Conservation (phyloP, 441 rosid species). For the Arabidopsis lyrata region DNA sequence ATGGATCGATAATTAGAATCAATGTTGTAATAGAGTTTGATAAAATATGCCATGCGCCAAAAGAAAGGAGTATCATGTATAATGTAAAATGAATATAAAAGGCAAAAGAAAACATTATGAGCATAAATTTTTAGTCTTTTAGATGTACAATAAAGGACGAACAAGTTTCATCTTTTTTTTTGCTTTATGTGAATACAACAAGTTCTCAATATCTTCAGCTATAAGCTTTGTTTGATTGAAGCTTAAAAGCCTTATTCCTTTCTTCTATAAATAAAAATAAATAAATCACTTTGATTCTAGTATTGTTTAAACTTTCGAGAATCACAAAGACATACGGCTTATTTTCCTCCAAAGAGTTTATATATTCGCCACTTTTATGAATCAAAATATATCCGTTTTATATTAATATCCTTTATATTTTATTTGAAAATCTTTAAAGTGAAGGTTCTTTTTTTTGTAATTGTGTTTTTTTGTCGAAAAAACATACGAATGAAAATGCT, state of each 20-base stretch:
- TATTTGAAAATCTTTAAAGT: no score
- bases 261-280: constrained; percentile 10
- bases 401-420: neutral
- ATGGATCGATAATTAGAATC: constrained; percentile 25
- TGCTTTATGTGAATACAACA: constrained; percentile 32
- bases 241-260: constrained; percentile 45
- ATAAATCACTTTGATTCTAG: constrained; percentile 25
- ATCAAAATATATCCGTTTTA: constrained; percentile 25
- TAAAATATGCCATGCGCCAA: constrained; percentile 38
- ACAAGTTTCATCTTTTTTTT: constrained; percentile 38
- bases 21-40: constrained; percentile 32
- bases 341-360: constrained; percentile 35
- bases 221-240: constrained; percentile 44
- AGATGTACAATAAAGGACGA: constrained; percentile 49
- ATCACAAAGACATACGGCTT: constrained; percentile 43
- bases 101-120: constrained; percentile 40
- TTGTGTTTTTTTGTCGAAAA: no score
- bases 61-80: constrained; percentile 30
- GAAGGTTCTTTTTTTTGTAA: no score
- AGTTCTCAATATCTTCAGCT: constrained; percentile 36
- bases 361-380: constrained; percentile 31
- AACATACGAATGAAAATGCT: no score
- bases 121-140: constrained; percentile 35
- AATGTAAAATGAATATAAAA: constrained; percentile 36
- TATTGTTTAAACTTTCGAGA: constrained; percentile 32